Conservation (phyloP, 768 basidiomycete genomes). For the Lyophyllum decastes region DNA sequence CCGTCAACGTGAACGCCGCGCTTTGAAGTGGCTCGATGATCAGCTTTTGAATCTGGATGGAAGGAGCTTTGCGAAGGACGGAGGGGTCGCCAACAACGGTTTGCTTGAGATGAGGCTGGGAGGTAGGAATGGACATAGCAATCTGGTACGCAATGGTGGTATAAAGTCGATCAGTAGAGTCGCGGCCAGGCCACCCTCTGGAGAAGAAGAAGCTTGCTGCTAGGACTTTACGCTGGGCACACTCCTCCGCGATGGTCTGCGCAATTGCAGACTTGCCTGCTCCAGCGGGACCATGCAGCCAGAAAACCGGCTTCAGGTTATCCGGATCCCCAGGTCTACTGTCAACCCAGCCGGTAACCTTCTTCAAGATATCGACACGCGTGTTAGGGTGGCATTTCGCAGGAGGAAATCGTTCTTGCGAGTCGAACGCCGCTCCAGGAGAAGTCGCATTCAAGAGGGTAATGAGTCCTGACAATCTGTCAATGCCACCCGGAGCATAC, state of each 20-base stretch:
- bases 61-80: neutral
- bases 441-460: neutral
- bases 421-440: neutral
- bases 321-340: too few species aligned
- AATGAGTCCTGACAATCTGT: neutral
- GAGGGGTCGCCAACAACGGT: neutral
- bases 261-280: conserved; percentile 13
- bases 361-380: neutral
- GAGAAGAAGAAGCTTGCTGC: conserved; percentile 10
- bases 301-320: neutral
- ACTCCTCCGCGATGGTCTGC: neutral
- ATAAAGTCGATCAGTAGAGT: neutral
- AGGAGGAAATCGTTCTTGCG: neutral
- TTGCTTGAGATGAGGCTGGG: neutral
- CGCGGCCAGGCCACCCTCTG: neutral
- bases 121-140: neutral
- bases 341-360: neutral
- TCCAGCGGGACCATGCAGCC: conserved; percentile 10
- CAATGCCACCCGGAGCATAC: too few species aligned
- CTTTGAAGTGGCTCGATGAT: neutral
- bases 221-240: neutral
- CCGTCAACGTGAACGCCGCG: neutral
- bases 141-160: neutral
- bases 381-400: neutral
- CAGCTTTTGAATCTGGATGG: neutral